These are phyloP conservation scores for Hypoxylon rickii DNA, from an alignment of 495 filamentous ascomycete species.

Conservation along the genomic window DNA sequence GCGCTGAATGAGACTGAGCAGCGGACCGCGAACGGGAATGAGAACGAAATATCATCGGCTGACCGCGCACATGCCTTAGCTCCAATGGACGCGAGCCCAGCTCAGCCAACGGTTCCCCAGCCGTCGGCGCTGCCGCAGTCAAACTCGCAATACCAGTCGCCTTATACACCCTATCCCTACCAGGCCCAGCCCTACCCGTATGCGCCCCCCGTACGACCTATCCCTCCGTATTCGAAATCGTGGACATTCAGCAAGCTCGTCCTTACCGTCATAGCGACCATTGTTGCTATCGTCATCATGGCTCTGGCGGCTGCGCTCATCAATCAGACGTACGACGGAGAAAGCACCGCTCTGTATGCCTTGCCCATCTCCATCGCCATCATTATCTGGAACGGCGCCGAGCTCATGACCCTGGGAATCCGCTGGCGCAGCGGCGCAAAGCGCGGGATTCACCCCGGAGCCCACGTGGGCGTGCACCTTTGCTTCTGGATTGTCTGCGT, in stretches of 20 bases:
- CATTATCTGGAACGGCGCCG: constrained; percentile 42
- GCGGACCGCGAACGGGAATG: constrained; percentile 13
- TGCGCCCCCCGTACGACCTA: constrained; percentile 14
- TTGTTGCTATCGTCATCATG: constrained; percentile 37
- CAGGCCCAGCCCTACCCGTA: constrained; percentile 22
- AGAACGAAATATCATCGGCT: not conserved
- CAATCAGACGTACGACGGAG: not conserved
- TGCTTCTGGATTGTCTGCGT: constrained; percentile 41
- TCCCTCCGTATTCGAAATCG: constrained; percentile 24
- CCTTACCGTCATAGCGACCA: constrained; percentile 32
- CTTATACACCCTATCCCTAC: constrained; percentile 25
- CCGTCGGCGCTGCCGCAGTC: constrained; percentile 17
- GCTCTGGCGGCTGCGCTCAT: constrained; percentile 26
- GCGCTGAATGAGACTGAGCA: constrained; percentile 12
- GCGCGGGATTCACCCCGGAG: constrained; percentile 43
- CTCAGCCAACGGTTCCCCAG: constrained; percentile 15
- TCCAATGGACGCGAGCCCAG: not conserved
- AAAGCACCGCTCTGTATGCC: constrained; percentile 8
- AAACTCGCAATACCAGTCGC: constrained; percentile 14
- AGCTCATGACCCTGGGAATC: constrained; percentile 39
- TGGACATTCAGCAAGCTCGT: constrained; percentile 38
- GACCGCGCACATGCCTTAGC: not conserved
- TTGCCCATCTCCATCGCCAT: constrained; percentile 36
- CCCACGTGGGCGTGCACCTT: constrained; percentile 45
- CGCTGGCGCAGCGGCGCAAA: constrained; percentile 28